A percentile compares a stretch with the other conserved stretches of the same genome.
These are phyloP conservation scores for Talaromyces marneffei DNA, from an alignment of 2,329 filamentous ascomycete genomes.

Conservation along the genomic window DNA sequence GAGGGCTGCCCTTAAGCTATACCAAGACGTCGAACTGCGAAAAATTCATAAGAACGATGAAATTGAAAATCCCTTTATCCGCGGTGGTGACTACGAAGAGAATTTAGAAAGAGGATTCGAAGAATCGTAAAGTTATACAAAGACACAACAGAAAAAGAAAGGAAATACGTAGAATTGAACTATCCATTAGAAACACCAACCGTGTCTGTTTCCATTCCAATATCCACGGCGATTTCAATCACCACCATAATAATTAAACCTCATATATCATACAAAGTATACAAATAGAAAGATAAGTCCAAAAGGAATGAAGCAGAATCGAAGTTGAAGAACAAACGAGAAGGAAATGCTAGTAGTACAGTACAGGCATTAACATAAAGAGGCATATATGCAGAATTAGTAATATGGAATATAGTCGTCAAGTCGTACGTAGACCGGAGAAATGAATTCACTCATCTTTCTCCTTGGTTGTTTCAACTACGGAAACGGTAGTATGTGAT, in stretches of 20 bases:
- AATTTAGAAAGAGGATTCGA: no score
- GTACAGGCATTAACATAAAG: neutral
- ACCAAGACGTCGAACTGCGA: no score
- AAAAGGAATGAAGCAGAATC: neutral
- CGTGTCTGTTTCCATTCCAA: neutral
- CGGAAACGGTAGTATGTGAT: slow-evolving; percentile 5
- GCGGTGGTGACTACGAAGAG: no score
- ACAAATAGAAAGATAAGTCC: neutral
- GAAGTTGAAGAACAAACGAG: neutral
- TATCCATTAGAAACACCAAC: neutral
- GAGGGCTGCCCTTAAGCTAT: no score
- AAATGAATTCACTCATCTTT: slow-evolving; percentile 10
- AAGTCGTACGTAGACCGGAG: slow-evolving; percentile 4
- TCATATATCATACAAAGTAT: slow-evolving; percentile 2
- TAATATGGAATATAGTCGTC: slow-evolving; percentile 6
- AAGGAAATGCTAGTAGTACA: slow-evolving; percentile 8
- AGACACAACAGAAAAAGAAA: no score
- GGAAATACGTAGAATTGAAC: no score
- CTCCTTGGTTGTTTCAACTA: slow-evolving; percentile 9
- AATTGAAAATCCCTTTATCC: no score
- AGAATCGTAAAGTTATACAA: no score
- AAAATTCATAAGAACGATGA: no score
- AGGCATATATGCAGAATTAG: slow-evolving; percentile 1
- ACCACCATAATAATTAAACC: neutral
- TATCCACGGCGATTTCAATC: neutral